Evolutionary conservation across 371 early-diverging fungal genomes (phyloP), one percentile per base, ranked within the genome.

Genomic region (Rhizopus delemar): DNA sequence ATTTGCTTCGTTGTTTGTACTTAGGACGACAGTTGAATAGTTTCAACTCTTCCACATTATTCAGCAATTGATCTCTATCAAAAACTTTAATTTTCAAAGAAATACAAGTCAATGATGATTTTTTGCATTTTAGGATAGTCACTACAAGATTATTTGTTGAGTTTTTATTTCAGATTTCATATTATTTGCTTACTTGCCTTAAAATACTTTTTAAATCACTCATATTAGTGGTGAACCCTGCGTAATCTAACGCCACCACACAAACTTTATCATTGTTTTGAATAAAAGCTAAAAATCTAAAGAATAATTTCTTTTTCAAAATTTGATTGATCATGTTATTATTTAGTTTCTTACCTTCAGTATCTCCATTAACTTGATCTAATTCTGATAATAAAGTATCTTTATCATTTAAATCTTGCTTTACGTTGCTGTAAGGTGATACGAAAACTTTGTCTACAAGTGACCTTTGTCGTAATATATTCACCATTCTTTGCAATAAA

Each of bases 201-300:
- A 53, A 39, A 41, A 53, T 29, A 41, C 11, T 53, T 33, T 56
- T 56, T 2, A 62, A 52, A 56, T 56, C 52, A 56, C 0, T 46
- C 62, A 62, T 62, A 32, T 12, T 62, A 43, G 62, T 62, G 5
- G 62, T 56, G 56, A 62, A 36, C 11, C 62, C 56, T 29, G 62
- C 51, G 32, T 62, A 56, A 43, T 62, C 51, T 1, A 56, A 32
- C 3, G 53, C 56, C 12, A 62, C 56, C 6, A 56, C 56, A 13
- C 62, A 62, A 38, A 62, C 52, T 51, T 62, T 56, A 46, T 62
- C 56, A 45, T 56, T 51, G 0, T 62, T 51, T 62, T 56, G 49
- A 51, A 56, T 56, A 45, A 51, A 56, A 55, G 62, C 12, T 31
- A 62, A 51, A 36, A 62, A 62, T 56, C 56, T 62, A 62, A 0